Evolutionary conservation across 139 green algal species (phyloP).

Genomic region (Pleodorina starrii): DNA sequence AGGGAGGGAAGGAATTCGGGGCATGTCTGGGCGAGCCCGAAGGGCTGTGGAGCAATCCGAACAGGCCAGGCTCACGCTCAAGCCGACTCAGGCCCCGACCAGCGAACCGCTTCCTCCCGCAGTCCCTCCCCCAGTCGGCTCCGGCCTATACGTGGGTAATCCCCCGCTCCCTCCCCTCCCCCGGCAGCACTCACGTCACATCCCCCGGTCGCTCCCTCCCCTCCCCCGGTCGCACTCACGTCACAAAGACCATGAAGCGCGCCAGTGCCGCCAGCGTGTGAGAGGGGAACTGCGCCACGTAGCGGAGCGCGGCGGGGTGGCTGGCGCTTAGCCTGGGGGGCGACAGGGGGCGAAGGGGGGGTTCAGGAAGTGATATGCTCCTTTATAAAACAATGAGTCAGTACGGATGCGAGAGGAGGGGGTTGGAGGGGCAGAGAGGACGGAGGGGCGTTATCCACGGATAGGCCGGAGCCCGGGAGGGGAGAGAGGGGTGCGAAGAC

Average conservation of each 20-base stretch:
- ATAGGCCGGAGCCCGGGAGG: too few relatives aligned
- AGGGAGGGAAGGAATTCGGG: neutral
- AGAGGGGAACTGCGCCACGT: slow-evolving; percentile 95
- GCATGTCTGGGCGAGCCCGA: too few relatives aligned
- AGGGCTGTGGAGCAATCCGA: neutral
- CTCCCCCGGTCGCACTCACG: neutral
- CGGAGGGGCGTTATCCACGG: too few relatives aligned
- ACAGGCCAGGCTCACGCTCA: neutral
- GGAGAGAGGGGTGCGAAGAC: neutral
- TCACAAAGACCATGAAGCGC: slow-evolving; percentile 67
- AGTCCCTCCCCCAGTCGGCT: neutral
- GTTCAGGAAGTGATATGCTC: too few relatives aligned
- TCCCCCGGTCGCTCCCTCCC: too few relatives aligned
- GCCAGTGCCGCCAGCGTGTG: slow-evolving; percentile 64
- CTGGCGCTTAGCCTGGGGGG: slow-evolving; percentile 78
- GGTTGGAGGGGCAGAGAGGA: too few relatives aligned
- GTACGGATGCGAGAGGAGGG: too few relatives aligned
- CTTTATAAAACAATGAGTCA: too few relatives aligned
- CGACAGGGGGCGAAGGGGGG: neutral
- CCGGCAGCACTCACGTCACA: too few relatives aligned
- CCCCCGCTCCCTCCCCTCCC: too few relatives aligned
- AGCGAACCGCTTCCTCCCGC: neutral
- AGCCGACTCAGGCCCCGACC: neutral
- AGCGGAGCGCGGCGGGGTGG: slow-evolving; percentile 83
- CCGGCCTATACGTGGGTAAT: too few relatives aligned